phyloP scores from a whole-genome alignment of 2,329 filamentous ascomycete genomes.

The Dothiorella sarmentorum region DNA sequence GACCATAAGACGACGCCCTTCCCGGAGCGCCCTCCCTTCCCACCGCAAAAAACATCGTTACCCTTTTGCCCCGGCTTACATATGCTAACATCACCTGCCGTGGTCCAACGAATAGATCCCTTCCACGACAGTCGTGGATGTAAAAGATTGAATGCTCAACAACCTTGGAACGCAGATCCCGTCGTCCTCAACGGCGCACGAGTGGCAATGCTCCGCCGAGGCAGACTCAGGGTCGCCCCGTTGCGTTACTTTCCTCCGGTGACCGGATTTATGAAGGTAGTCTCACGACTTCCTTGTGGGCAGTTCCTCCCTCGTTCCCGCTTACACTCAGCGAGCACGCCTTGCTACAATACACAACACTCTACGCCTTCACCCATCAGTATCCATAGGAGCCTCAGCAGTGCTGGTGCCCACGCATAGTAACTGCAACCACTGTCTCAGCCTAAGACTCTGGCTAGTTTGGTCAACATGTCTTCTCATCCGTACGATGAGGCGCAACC shows the following conservation, averaged over 20 bases:
- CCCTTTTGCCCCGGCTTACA: neutral
- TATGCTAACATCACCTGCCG: neutral
- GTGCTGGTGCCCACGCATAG: no score
- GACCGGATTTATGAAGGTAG: neutral
- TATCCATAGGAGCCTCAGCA: no score
- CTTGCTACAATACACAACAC: no score
- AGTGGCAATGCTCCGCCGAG: neutral
- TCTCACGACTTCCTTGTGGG: neutral
- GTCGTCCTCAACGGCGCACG: neutral
- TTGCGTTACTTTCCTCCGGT: neutral
- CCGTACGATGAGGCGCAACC: no score
- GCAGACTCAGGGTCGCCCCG: neutral
- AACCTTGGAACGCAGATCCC: neutral
- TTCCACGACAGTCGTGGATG: neutral
- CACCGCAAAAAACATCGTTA: no score
- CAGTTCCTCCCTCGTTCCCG: neutral
- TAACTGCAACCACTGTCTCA: no score
- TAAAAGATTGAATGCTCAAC: no score
- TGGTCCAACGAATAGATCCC: neutral
- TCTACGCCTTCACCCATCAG: no score
- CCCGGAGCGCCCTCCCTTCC: no score
- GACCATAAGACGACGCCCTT: no score
- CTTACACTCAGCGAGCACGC: neutral
- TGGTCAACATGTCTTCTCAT: no score
- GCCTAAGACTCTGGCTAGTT: no score